A percentile compares a stretch with the other conserved stretches of the same genome.
phyloP scores from a whole-genome alignment of 176 grass and related monocot species.

The Carex myosuroides region DNA sequence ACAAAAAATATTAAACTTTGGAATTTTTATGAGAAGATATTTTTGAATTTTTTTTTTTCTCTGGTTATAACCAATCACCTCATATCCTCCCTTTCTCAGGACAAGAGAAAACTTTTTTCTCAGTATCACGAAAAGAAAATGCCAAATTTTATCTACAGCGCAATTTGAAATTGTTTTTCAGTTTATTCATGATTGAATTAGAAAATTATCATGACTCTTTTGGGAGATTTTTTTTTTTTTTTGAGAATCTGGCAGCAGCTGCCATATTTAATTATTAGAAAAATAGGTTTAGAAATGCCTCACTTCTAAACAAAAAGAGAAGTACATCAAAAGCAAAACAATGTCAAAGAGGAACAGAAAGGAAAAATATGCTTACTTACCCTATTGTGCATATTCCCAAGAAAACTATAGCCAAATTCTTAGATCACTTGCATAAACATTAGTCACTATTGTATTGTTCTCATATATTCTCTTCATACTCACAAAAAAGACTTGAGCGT shows the following conservation, averaged over 20 bases:
- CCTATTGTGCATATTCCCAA: slow-evolving; percentile 32
- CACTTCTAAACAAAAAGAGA: not conserved
- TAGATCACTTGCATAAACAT: slow-evolving; percentile 41
- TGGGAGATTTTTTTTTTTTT: not conserved
- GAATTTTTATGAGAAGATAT: not conserved
- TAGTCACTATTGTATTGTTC: slow-evolving; percentile 35
- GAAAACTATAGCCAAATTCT: not conserved
- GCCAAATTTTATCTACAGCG: too few relatives aligned
- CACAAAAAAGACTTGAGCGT: slow-evolving; percentile 35
- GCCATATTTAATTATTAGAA: not conserved
- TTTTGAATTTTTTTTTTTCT: not conserved
- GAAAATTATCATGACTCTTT: not conserved
- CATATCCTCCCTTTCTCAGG: slow-evolving; percentile 29
- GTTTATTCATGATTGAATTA: not conserved
- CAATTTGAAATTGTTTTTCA: not conserved
- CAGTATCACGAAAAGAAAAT: too few relatives aligned
- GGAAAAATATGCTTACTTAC: not conserved
- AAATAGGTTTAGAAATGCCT: not conserved
- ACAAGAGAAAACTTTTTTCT: too few relatives aligned
- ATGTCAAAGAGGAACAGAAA: not conserved
- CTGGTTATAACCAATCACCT: slow-evolving; percentile 24
- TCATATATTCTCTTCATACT: slow-evolving; percentile 43
- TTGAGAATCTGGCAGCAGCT: not conserved
- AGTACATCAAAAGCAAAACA: not conserved
- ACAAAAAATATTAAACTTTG: not conserved